Evolutionary conservation across 805 yeast species (phyloP).

Genomic region (Monosporozyma siamensis): DNA sequence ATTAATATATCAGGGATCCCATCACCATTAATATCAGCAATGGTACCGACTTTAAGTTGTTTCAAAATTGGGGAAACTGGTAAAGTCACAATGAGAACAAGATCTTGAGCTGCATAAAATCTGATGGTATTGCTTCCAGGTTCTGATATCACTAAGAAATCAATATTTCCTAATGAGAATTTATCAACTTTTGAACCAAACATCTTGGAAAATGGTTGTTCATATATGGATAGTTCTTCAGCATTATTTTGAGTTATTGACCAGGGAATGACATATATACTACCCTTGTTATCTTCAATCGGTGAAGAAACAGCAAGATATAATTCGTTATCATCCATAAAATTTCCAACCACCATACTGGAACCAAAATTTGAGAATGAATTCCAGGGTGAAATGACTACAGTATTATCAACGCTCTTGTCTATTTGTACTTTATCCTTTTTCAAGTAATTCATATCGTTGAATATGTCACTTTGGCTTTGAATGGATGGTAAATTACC

Average conservation of each 20-base stretch:
- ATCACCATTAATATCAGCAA: conserved; percentile 32
- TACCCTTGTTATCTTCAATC: conserved; percentile 35
- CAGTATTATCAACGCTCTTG: too few species aligned
- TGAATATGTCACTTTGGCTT: not conserved
- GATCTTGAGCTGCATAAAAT: conserved; percentile 21
- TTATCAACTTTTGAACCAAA: conserved; percentile 37
- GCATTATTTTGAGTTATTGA: not conserved
- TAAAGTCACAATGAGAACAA: conserved; percentile 21
- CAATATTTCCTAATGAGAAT: conserved; percentile 23
- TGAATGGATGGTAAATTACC: conserved; percentile 15
- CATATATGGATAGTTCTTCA: not conserved
- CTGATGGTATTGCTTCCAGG: conserved; percentile 44
- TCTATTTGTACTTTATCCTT: too few species aligned
- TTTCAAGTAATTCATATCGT: too few species aligned
- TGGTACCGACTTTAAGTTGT: conserved; percentile 29
- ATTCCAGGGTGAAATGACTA: conserved; percentile 19
- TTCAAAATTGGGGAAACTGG: conserved; percentile 12
- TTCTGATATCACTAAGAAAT: conserved; percentile 38
- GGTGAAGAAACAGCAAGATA: conserved; percentile 46
- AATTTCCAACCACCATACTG: conserved; percentile 36
- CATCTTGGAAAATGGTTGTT: conserved; percentile 12
- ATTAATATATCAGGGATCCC: conserved; percentile 36
- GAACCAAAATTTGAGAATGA: conserved; percentile 38
- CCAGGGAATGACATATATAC: conserved; percentile 38
- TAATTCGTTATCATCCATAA: conserved; percentile 28